Evolutionary conservation across 805 yeast genomes (phyloP).

Genomic region (Kregervanrija pseudodelftensis): DNA sequence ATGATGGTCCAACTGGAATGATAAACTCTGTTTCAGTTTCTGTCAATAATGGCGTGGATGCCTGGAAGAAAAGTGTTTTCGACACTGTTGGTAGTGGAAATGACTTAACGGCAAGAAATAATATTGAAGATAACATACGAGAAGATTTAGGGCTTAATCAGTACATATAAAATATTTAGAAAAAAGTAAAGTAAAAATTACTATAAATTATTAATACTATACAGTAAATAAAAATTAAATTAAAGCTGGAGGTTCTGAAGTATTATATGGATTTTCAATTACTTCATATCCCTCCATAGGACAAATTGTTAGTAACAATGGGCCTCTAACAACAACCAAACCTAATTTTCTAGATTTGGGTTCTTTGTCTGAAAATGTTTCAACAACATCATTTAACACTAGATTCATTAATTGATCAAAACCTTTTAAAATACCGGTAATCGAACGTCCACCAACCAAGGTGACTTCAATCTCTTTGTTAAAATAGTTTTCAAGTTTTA

Average conservation of each 20-base stretch:
- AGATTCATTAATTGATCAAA: constrained; percentile 75
- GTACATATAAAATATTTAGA: no score
- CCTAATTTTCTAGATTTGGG: constrained; percentile 65
- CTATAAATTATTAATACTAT: no score
- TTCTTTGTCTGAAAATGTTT: constrained; percentile 47
- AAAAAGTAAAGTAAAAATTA: no score
- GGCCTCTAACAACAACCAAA: constrained; percentile 80
- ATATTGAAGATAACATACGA: no score
- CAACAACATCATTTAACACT: constrained; percentile 65
- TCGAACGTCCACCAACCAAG: constrained; percentile 74
- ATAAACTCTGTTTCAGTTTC: constrained; percentile 54
- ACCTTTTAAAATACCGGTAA: constrained; percentile 78
- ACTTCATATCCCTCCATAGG: constrained; percentile 67
- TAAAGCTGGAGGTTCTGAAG: constrained; percentile 2
- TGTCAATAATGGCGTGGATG: constrained; percentile 19
- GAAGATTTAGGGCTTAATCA: no score
- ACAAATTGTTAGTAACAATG: constrained; percentile 63
- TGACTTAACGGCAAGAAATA: neutral
- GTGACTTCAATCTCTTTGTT: constrained; percentile 70
- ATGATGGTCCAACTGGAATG: constrained; percentile 69
- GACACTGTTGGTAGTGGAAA: constrained; percentile 1
- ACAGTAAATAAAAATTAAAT: neutral
- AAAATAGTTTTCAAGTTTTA: constrained; percentile 69
- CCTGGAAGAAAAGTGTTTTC: constrained; percentile 19
- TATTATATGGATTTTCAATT: constrained; percentile 61